Percentiles rank a stretch among this genome's conserved stretches.
Evolutionary conservation across 495 filamentous ascomycete genomes (phyloP).

Genomic region (Chaetomium cochliodes): DNA sequence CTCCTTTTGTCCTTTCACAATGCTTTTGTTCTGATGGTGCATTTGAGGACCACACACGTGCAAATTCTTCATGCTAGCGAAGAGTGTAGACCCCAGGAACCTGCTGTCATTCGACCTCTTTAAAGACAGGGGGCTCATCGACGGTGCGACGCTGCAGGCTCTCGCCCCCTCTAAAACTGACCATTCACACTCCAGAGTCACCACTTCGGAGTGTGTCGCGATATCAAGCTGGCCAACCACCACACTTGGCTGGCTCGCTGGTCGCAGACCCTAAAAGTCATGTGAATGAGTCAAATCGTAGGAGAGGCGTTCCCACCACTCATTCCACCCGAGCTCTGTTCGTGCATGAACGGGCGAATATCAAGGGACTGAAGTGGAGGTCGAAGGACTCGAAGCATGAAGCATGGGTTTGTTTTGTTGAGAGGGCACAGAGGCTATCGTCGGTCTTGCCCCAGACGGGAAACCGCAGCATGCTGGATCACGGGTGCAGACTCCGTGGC

Average conservation of each 20-base stretch:
- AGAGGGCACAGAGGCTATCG: conserved; percentile 5
- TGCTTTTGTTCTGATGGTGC: conserved; percentile 12
- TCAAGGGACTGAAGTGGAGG: not conserved
- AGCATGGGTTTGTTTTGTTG: not conserved
- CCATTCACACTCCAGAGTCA: conserved; percentile 15
- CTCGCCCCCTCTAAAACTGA: not conserved
- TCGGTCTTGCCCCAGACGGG: conserved; percentile 10
- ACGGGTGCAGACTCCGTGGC: conserved; percentile 1
- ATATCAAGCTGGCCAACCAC: conserved; percentile 15
- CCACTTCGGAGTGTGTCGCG: not conserved
- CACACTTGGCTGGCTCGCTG: conserved; percentile 7
- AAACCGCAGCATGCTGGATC: not conserved
- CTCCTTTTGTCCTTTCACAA: conserved; percentile 3
- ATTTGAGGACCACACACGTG: conserved; percentile 17
- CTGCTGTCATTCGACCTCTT: not conserved
- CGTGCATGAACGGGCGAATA: conserved; percentile 6
- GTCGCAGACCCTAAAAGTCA: conserved; percentile 21
- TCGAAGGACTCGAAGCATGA: not conserved
- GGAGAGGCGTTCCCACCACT: not conserved
- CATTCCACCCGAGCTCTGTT: not conserved
- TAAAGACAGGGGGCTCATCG: not conserved
- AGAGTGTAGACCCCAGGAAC: not conserved
- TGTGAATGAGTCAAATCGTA: conserved; percentile 13
- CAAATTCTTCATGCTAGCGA: not conserved
- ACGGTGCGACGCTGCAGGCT: conserved; percentile 10